Percentiles rank a stretch among this genome's conserved stretches.
phyloP scores from a whole-genome alignment of 2,329 filamentous ascomycete genomes.

The Periconia macrospinosa region DNA sequence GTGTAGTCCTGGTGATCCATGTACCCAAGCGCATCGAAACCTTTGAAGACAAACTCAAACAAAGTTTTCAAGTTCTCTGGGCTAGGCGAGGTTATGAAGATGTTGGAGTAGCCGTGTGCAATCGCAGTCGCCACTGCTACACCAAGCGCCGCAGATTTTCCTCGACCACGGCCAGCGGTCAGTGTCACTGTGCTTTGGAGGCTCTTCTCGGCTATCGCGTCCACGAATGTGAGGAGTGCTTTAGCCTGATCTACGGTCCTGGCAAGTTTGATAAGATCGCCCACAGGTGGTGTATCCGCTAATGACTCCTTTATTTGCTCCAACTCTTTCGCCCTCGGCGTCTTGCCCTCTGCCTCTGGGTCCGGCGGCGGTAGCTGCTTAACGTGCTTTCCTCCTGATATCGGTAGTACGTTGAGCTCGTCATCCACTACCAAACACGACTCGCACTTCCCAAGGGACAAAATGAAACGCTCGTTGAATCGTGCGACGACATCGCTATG shows the following conservation, averaged over 20 bases:
- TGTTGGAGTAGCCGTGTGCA: slow-evolving; percentile 96
- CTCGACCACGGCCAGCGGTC: slow-evolving; percentile 90
- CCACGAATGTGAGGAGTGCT: slow-evolving; percentile 93
- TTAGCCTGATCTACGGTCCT: slow-evolving; percentile 95
- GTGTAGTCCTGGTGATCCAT: slow-evolving; percentile 96
- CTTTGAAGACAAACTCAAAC: slow-evolving; percentile 98
- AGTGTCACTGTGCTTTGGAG: slow-evolving; percentile 89
- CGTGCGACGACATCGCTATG: slow-evolving; percentile 92
- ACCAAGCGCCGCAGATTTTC: slow-evolving; percentile 95
- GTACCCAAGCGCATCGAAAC: slow-evolving; percentile 92
- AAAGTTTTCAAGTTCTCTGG: slow-evolving; percentile 98
- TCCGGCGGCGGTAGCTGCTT: slow-evolving; percentile 78
- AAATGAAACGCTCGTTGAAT: slow-evolving; percentile 96
- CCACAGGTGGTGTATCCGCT: slow-evolving; percentile 82
- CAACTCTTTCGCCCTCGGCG: slow-evolving; percentile 72
- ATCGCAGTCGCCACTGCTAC: slow-evolving; percentile 92
- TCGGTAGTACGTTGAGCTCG: slow-evolving; percentile 94
- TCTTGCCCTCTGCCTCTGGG: slow-evolving; percentile 71
- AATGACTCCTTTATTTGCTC: slow-evolving; percentile 85
- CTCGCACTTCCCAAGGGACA: slow-evolving; percentile 93
- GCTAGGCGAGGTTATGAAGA: slow-evolving; percentile 97
- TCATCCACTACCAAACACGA: slow-evolving; percentile 96
- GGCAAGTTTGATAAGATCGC: slow-evolving; percentile 79
- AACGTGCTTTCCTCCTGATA: slow-evolving; percentile 91
- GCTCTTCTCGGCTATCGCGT: slow-evolving; percentile 95